Evolutionary conservation across 1,284 basidiomycete species (phyloP), one percentile per base, ranked within the genome.

Genomic region (Boletellus deceptivus): DNA sequence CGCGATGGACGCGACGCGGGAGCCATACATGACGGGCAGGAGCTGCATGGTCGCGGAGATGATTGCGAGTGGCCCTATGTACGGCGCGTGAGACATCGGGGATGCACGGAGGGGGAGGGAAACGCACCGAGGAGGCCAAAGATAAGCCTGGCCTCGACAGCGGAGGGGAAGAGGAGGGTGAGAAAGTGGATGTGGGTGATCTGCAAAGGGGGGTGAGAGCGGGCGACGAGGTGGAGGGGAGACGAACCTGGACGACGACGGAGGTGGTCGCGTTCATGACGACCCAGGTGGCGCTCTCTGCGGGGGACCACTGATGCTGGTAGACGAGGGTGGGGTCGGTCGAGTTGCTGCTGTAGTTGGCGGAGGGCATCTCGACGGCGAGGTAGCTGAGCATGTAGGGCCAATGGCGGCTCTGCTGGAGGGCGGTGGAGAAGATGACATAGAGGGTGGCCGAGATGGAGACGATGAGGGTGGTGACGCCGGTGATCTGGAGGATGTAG

Each of bases 161-260:
- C 75, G 5, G 97, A 98, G 1, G 96, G 96, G 67, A 93, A 99
- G 17, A 99, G 80, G 6, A 99, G 80, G 3, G 96, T 97, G 50
- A 99, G 77, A 71, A 98, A 98, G 69, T 99, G 97, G 49, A 99
- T 98, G 71, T 99, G 95, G 0, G 96, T 97, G 53, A 93, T 88
- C 91, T 97, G 65, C 9, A 2, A 18, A 34, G 4, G 29, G 14
- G 46, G 17, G 43, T 53, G 35, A 45, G 40, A 14, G 24, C 8
- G 33, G 10, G 25, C 1, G 4, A 5, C 16, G 8, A 40, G 36
- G 16, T n/a, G 35, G n/a, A 2, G 1, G 16, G 31, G 9, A 20
- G 20, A 66, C 80, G 51, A 53, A 90, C 92, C 76, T 96, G 93
- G 27, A 93, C 89, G 39, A 97, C 72, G 8, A 83, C 88, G 9